These are phyloP conservation scores for Cicer yamashitae DNA, from an alignment of 306 rosid genomes.

Conservation along the genomic window DNA sequence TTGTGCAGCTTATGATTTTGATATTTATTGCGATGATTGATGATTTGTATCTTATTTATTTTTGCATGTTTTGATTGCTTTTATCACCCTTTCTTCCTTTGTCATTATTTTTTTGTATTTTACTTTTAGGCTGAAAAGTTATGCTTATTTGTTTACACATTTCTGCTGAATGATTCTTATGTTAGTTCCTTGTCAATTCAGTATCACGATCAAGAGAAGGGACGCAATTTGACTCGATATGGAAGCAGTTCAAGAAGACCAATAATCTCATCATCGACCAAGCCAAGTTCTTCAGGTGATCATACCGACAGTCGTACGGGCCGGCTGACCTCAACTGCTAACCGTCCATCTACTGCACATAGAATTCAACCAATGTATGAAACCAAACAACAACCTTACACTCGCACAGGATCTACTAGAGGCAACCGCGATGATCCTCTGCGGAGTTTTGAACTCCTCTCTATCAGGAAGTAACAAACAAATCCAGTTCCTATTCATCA, in stretches of 20 bases:
- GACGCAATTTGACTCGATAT: constrained; percentile 74
- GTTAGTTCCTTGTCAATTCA: constrained; percentile 48
- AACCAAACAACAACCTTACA: constrained; percentile 56
- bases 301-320: constrained; percentile 69
- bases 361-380: constrained; percentile 61
- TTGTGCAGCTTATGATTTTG: too few species aligned
- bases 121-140: too few species aligned
- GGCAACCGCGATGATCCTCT: constrained; percentile 86
- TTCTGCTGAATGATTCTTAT: constrained; percentile 18
- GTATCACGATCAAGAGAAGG: constrained; percentile 76
- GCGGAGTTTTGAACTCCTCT: constrained; percentile 90
- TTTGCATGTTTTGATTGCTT: neutral
- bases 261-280: constrained; percentile 59
- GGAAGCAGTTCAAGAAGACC: constrained; percentile 91
- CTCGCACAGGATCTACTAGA: constrained; percentile 60
- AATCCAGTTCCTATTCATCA: constrained; percentile 14
- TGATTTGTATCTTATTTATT: too few species aligned
- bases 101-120: neutral
- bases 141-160: neutral
- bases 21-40: too few species aligned
- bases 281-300: constrained; percentile 84
- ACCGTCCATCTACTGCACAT: constrained; percentile 69
- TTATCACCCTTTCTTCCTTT: neutral
- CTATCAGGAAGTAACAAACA: constrained; percentile 77
- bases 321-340: constrained; percentile 60